Conservation (phyloP, 1,284 basidiomycete species). For the Austroboletus niveus region DNA sequence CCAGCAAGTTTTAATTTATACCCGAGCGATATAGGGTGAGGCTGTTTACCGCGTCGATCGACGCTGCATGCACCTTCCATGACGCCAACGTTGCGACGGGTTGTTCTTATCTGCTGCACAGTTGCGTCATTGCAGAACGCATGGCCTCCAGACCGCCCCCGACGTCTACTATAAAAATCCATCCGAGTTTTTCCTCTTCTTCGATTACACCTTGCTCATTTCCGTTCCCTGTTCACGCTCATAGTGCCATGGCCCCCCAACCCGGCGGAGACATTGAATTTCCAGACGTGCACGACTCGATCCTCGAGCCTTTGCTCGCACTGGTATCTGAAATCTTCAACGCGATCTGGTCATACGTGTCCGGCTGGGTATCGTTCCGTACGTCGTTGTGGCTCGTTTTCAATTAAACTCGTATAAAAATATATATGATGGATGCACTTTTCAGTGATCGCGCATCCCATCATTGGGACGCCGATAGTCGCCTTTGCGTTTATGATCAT, state of each 20-base stretch:
- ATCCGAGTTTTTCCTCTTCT: background rate
- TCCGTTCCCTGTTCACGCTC: background rate
- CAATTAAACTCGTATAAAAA: background rate
- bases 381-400: background rate
- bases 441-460: background rate
- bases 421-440: background rate
- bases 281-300: background rate
- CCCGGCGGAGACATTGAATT: background rate
- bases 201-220: background rate
- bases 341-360: background rate
- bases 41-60: background rate
- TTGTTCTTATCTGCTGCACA: background rate
- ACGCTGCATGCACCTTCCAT: background rate
- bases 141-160: background rate
- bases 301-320: background rate
- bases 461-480: background rate
- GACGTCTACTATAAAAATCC: background rate
- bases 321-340: background rate
- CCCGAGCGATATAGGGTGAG: background rate
- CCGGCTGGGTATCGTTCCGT: background rate
- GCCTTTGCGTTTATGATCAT: background rate
- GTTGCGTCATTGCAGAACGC: background rate
- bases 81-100: background rate
- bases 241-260: background rate
- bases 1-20: background rate